These are phyloP conservation scores for Epichloe aotearoae DNA, from an alignment of 2,329 filamentous ascomycete species.

Conservation along the genomic window DNA sequence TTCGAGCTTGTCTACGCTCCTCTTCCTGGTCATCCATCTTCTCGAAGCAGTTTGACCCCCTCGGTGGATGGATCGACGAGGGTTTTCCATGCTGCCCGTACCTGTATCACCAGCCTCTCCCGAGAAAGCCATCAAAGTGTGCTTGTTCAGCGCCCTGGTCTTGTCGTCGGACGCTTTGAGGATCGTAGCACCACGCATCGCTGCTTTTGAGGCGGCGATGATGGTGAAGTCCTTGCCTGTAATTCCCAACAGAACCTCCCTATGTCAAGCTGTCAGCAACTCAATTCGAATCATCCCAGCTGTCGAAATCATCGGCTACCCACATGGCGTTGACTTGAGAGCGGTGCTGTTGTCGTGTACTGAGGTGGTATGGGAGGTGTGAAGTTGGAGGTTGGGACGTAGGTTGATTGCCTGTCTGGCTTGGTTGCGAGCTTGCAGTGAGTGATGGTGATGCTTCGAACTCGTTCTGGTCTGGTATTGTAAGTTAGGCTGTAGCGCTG, in stretches of 20 bases:
- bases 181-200: constrained; percentile 93
- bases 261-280: constrained; percentile 23
- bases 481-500: constrained; percentile 24
- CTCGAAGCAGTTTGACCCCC: not conserved
- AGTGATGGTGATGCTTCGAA: constrained; percentile 3
- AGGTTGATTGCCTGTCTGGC: not conserved
- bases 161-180: constrained; percentile 95
- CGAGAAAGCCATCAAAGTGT: constrained; percentile 88
- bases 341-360: not conserved
- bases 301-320: not conserved
- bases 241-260: constrained; percentile 96
- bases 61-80: not conserved
- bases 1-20: not conserved
- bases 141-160: constrained; percentile 81
- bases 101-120: constrained; percentile 94
- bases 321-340: constrained; percentile 4
- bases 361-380: constrained; percentile 1
- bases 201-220: constrained; percentile 93
- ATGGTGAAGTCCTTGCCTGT: constrained; percentile 99
- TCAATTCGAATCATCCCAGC: not conserved
- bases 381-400: constrained; percentile 3
- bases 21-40: not conserved
- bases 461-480: constrained; percentile 5
- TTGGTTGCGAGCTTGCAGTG: not conserved
- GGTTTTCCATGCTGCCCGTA: constrained; percentile 25